Evolutionary conservation across 2,329 filamentous ascomycete genomes (phyloP), one percentile per base, ranked within the genome.

Genomic region (Claviceps capensis): DNA sequence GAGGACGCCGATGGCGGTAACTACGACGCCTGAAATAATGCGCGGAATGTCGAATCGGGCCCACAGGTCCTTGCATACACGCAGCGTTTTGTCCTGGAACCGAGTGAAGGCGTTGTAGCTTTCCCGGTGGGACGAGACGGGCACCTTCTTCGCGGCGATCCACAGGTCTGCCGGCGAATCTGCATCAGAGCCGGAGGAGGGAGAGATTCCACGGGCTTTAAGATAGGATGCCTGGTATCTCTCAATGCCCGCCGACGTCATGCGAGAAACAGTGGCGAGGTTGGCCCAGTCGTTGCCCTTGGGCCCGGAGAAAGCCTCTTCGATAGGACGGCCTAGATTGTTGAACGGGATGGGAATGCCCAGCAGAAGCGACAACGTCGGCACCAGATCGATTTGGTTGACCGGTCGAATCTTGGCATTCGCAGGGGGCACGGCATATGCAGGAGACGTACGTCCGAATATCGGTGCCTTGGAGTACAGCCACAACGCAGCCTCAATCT

Each of bases 341-440:
- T 97, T 98, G 72, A 88, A 98, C 0, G 93, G 93, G 55, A 98
- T 90, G 0, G 93, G 91, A 55, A 96, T 78, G 8, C 93, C 93
- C 1, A 98, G 74, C 0, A 98, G 76, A 38, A 98, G 74, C 0
- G 91, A 83, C 34, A 98, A 69, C 0, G 93, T 98, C 4, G 93
- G 91, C 2, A 98, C 93, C 13, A 98, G 77, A 65, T 98, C 93
- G 58, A 98, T 98, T 68, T 98, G 93, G 54, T 81, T 81, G 42
- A 82, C 78, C 0, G 86, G 82, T 9, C 86, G 77, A 22, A 83
- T 78, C 65, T 93, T 94, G 42, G 90, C 89, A 22, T 78, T 87
- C n/a, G 71, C 67, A 6, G 80, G 82, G 17, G 82, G 83, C 19
- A 73, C 70, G 14, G 69, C 64, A 57, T 75, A 77, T 5, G 80